Conservation (phyloP, 2,329 filamentous ascomycete species). For the Fusarium guadeloupense region DNA sequence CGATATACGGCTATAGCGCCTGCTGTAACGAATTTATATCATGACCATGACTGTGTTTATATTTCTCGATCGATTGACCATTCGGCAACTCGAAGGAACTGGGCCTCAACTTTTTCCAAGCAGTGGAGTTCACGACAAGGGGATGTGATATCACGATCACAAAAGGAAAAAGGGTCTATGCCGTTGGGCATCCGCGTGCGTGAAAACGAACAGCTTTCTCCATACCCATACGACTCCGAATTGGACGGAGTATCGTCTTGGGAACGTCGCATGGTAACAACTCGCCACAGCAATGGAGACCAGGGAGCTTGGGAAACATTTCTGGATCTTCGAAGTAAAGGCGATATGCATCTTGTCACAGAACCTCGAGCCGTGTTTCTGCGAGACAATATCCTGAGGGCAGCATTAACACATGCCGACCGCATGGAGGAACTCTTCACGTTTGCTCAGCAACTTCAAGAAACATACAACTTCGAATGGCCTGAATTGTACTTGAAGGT, state of each 20-base stretch:
- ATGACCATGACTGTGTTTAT: slow-evolving; percentile 4
- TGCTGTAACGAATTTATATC: slow-evolving; percentile 7
- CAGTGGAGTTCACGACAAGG: neutral
- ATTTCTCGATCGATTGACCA: slow-evolving; percentile 9
- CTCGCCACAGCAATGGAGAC: slow-evolving; percentile 32
- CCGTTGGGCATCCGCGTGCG: slow-evolving; percentile 18
- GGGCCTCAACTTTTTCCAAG: slow-evolving; percentile 4
- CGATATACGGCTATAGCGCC: slow-evolving; percentile 30
- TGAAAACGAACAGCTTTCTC: neutral
- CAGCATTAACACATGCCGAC: slow-evolving; percentile 40
- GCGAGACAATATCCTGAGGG: slow-evolving; percentile 45
- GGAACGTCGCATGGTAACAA: slow-evolving; percentile 30
- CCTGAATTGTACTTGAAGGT: slow-evolving; percentile 61
- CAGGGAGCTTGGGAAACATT: slow-evolving; percentile 45
- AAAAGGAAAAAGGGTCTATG: slow-evolving; percentile 1
- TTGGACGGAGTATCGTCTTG: slow-evolving; percentile 29
- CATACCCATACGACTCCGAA: neutral
- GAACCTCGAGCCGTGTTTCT: slow-evolving; percentile 38
- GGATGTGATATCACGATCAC: slow-evolving; percentile 33
- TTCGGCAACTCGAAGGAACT: slow-evolving; percentile 4
- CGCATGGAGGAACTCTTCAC: slow-evolving; percentile 42
- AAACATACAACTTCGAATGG: slow-evolving; percentile 54
- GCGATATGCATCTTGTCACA: slow-evolving; percentile 33
- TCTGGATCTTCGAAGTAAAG: slow-evolving; percentile 31
- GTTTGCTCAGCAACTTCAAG: slow-evolving; percentile 48